Evolutionary conservation across 2,329 filamentous ascomycete genomes (phyloP), one percentile per base, ranked within the genome.

Genomic region (Drechslera avenae): DNA sequence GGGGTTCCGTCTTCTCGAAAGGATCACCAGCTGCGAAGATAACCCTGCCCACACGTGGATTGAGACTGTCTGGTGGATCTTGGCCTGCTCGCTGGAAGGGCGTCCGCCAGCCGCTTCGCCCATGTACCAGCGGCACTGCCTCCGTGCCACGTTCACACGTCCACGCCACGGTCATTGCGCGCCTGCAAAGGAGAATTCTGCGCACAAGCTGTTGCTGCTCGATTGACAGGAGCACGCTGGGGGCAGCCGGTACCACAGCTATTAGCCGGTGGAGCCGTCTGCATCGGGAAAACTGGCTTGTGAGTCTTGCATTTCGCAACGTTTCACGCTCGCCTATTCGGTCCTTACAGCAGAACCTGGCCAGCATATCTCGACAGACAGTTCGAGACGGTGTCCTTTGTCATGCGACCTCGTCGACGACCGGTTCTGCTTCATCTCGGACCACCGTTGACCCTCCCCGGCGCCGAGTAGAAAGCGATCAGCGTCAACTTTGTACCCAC

Each of bases 11-110:
- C 40, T 59, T 50, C 55, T 61, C 51, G 35, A 60, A 53, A 57
- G 56, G 59, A 63, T 63, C 62, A 55, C 50, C 60, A 55, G 56
- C 60, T 68, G 59, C 61, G 61, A 54, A 58, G 56, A 48, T 44
- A 69, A 66, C 66, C 70, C 66, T 70, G 68, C 50, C 56, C 35
- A 69, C 69, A 73, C 71, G 71, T 73, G 69, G 69, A 71, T 52
- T 52, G 33, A 26, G 23, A 18, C 32, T 36, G 36, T 49, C 46
- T 50, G 52, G 58, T 64, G 64, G 59, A 61, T 58, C 57, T 54
- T 54, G 51, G 46, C 60, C 61, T 56, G 50, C 46, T 50, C 54
- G 49, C 54, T 62, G 59, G 62, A 63, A 68, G 55, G 54, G 56
- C 47, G 55, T 50, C 54, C 56, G 56, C 59, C 37, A 56, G 55